Conservation (phyloP, 2,329 filamentous ascomycete genomes). For the Cytospora schulzeri region DNA sequence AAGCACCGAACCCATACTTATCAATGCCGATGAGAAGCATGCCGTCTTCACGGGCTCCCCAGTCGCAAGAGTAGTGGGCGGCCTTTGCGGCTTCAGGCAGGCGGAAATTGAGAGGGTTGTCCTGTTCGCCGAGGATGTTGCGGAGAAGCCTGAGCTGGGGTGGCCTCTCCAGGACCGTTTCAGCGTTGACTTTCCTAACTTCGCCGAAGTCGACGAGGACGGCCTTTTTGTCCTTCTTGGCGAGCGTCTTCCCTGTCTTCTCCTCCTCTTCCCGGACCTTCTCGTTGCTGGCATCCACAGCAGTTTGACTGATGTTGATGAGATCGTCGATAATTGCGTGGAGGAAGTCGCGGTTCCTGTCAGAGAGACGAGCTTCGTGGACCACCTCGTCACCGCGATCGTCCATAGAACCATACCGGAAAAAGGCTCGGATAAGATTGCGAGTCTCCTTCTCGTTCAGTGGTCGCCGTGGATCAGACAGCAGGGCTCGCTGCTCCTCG, state of each 20-base stretch:
- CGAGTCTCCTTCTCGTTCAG: conserved; percentile 91
- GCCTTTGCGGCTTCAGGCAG: conserved; percentile 90
- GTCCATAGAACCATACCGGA: conserved; percentile 87
- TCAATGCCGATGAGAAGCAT: conserved; percentile 96
- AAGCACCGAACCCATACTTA: conserved; percentile 92
- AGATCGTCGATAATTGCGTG: conserved; percentile 76
- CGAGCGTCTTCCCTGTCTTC: conserved; percentile 76
- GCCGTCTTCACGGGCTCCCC: conserved; percentile 91
- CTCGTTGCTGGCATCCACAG: conserved; percentile 68
- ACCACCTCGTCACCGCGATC: conserved; percentile 87
- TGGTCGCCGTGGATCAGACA: conserved; percentile 83
- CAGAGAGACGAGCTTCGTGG: conserved; percentile 79
- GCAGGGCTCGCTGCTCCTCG: conserved; percentile 72
- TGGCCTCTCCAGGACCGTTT: conserved; percentile 90
- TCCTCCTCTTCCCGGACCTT: conserved; percentile 81
- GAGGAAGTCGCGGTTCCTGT: conserved; percentile 80
- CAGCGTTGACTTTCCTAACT: conserved; percentile 92
- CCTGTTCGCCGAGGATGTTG: conserved; percentile 65
- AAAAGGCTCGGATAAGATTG: conserved; percentile 86
- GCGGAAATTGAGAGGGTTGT: conserved; percentile 79
- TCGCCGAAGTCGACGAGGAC: conserved; percentile 93
- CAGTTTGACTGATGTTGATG: conserved; percentile 57
- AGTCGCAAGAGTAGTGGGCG: conserved; percentile 86
- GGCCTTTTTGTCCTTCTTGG: conserved; percentile 97
- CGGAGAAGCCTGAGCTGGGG: conserved; percentile 84